Conservation (phyloP, 2,329 filamentous ascomycete genomes). For the Aureobasidium uvarum region DNA sequence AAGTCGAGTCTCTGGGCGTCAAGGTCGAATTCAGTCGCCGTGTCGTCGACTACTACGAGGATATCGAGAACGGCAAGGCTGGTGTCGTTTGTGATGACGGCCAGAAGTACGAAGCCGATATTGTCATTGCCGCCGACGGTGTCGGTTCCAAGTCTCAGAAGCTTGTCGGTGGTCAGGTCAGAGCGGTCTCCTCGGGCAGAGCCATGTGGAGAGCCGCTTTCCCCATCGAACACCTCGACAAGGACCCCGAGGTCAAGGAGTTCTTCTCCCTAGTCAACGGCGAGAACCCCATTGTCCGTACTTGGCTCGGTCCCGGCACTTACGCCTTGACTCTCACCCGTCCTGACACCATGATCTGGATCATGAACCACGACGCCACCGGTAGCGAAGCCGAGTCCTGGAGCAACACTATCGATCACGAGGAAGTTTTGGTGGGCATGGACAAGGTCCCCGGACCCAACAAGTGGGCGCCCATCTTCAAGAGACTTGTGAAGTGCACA, state of each 20-base stretch:
- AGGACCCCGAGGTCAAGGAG: conserved; percentile 49
- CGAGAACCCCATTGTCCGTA: conserved; percentile 48
- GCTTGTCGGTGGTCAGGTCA: conserved; percentile 47
- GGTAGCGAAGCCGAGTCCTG: conserved; percentile 48
- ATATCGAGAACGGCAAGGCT: conserved; percentile 36
- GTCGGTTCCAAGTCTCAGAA: conserved; percentile 49
- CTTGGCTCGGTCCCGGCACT: conserved; percentile 45
- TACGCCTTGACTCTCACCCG: conserved; percentile 49
- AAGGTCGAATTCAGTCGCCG: conserved; percentile 45
- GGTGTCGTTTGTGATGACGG: conserved; percentile 42
- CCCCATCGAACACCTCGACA: conserved; percentile 45
- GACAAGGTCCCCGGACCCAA: conserved; percentile 46
- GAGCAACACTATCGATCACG: conserved; percentile 48
- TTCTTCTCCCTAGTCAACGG: conserved; percentile 47
- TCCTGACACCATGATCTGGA: conserved; percentile 51
- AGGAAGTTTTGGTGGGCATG: conserved; percentile 49
- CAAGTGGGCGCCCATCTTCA: conserved; percentile 49
- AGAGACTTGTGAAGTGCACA: conserved; percentile 46
- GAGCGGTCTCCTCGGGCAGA: conserved; percentile 37
- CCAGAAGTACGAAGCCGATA: conserved; percentile 44
- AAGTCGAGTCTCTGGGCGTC: conserved; percentile 49
- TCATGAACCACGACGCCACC: conserved; percentile 51
- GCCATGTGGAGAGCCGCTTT: conserved; percentile 39
- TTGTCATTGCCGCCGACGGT: conserved; percentile 39
- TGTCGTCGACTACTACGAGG: conserved; percentile 48